Evolutionary conservation across 225 moss, liverwort and hornwort species (phyloP), one percentile per base, ranked within the genome.

Genomic region (Polytrichum commune): DNA sequence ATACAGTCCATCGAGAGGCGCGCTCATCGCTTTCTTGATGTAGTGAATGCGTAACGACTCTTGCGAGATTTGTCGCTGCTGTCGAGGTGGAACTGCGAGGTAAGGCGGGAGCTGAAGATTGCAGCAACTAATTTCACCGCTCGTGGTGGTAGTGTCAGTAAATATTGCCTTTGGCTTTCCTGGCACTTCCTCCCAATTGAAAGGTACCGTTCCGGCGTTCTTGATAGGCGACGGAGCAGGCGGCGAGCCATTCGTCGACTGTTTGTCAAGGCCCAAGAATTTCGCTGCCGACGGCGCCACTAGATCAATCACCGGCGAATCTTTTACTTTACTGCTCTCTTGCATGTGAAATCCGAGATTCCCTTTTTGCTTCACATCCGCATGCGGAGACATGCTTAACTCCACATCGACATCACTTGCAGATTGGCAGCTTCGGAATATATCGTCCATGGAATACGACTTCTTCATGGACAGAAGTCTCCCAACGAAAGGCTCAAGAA

Each of bases 231-330:
- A 79, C 53, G 81, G 54, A 4, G 72, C 69, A n/a, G 92, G 86
- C 26, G 83, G 72, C 6, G 22, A 8, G 24, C 84, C 46, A 46
- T 46, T 46, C 16, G 46, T 46, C 10, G 77, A 82, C 18, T 86
- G 86, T 63, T 80, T 77, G 72, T 86, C 77, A 62, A 81, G 81
- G 53, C 73, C 76, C 29, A 93, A 60, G 68, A 90, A 87, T 74
- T 83, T 90, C 1, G 90, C 90, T 13, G 92, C 92, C 20, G 92
- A 86, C 7, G 92, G 92, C 1, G 92, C 88, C 10, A 93, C 81
- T 8, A 90, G 71, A 68, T 93, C 92, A 56, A 93, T 93, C 46
- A 72, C 77, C 53, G 72, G 64, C 64, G 16, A 46, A 23, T 6
- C 22, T 58, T 58, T n/a, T 7, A 22, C 6, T 24, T 58, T 16